Percentiles rank a stretch among this genome's conserved stretches.
These are phyloP conservation scores for Epichloe sp. DNA, from an alignment of 2,329 filamentous ascomycete genomes.

Conservation along the genomic window DNA sequence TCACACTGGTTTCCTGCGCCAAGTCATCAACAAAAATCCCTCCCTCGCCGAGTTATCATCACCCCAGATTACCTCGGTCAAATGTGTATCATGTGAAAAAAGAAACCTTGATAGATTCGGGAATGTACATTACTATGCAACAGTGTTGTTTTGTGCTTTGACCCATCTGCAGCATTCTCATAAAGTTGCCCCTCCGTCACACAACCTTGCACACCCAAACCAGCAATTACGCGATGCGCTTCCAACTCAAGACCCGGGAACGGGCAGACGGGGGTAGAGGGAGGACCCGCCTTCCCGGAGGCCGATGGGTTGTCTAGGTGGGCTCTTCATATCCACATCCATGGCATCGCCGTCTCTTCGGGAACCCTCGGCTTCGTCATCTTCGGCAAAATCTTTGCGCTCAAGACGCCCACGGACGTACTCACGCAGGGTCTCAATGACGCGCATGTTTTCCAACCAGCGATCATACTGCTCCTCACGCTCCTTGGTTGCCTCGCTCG, in stretches of 20 bases:
- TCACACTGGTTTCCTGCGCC: neutral
- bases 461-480: slow-evolving; percentile 50
- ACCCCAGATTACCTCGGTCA: neutral
- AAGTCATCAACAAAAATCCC: neutral
- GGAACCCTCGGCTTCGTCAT: slow-evolving; percentile 14
- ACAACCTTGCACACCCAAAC: neutral
- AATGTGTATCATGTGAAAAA: neutral
- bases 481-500: slow-evolving; percentile 36
- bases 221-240: neutral
- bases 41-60: neutral
- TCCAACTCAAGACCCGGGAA: slow-evolving; percentile 12
- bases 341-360: slow-evolving; percentile 18
- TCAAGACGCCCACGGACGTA: slow-evolving; percentile 45
- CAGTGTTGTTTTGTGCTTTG: neutral
- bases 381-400: slow-evolving; percentile 36
- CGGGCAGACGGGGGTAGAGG: slow-evolving; percentile 28
- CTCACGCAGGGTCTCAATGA: slow-evolving; percentile 47
- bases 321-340: slow-evolving; percentile 24
- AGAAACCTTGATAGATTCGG: neutral
- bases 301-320: slow-evolving; percentile 12
- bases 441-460: slow-evolving; percentile 53
- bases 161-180: neutral
- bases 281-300: slow-evolving; percentile 20
- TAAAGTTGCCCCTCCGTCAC: neutral
- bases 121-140: neutral